Conservation (phyloP, 331 rosid genomes). For the Telfairia occidentalis region DNA sequence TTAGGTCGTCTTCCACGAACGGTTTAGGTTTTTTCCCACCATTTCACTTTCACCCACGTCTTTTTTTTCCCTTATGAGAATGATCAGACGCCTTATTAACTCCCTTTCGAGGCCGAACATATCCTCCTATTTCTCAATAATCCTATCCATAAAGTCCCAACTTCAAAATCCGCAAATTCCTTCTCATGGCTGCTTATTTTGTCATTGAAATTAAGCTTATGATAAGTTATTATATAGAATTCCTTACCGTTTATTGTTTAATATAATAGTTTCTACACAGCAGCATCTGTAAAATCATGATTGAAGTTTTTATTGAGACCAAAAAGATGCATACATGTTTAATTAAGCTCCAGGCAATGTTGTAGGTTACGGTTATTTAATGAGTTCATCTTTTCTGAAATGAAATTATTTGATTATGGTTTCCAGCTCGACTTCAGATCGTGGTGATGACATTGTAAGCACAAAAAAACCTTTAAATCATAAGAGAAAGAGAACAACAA, state of each 20-base stretch:
- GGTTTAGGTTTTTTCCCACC: neutral
- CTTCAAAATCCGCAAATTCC: neutral
- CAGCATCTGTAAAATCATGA: neutral
- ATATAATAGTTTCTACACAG: neutral
- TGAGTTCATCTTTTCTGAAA: neutral
- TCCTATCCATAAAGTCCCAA: neutral
- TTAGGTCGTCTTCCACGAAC: neutral
- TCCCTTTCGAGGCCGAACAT: neutral
- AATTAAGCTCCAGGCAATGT: too few relatives aligned
- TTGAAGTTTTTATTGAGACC: neutral
- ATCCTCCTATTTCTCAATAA: neutral
- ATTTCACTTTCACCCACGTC: neutral
- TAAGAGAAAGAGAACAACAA: constrained; percentile 35
- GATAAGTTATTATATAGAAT: neutral
- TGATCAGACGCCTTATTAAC: neutral
- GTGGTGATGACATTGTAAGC: constrained; percentile 12
- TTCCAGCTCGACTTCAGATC: constrained; percentile 50
- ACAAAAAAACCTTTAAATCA: constrained; percentile 13
- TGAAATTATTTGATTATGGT: constrained; percentile 11
- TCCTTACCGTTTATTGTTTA: neutral
- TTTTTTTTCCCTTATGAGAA: neutral
- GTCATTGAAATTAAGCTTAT: neutral
- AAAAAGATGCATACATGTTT: too few relatives aligned
- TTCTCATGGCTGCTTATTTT: neutral
- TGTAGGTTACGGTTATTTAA: too few relatives aligned